Base-by-base conservation (phyloP, 2,329 filamentous ascomycete genomes). In the Phoma herbarum region DNA sequence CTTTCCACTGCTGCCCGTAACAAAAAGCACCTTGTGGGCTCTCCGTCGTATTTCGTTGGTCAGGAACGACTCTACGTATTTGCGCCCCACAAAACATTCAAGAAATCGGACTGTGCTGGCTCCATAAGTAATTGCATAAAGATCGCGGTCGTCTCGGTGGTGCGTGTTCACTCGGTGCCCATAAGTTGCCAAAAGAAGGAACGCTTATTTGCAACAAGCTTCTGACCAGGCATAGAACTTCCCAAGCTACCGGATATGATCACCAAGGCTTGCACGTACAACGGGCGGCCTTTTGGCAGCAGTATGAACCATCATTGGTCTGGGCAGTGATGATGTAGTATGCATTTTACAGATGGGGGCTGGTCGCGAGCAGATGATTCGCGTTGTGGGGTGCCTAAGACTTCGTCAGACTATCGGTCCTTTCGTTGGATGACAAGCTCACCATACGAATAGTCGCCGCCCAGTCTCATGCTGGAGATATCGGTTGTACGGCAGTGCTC, bases 151-250 rank as follows among this genome's bases (percentile, higher is more conserved):
- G 22, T 39, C 11, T 28, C 22, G 18, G 41, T 14, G 22, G 26
- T 47, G 45, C 41, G 45, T 39, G 3, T 45, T 45, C 37, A 42
- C 43, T 43, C 26, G 22, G 44, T 52, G 45, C 39, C 48, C 35
- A 44, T 35, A 18, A n/a, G 22, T 39, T 48, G 37, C 50, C 46
- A 37, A 52, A 47, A 44, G 6, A 20, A 20, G 42, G 25, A 31
- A 67, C 53, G 59, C 60, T 63, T 67, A 43, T 59, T 47, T 33
- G 10, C 20, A 39, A 44, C 25, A 66, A 64, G 57, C 65, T 63
- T 68, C 49, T 61, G 49, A 25, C 39, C 39, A 46, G 25, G 6
- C 37, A 16, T 9, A 23, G 12, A 41, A 41, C 20, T 2, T 48
- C 9, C 29, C 48, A 23, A 25, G 10, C 6, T n/a, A 2, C 11